These are phyloP conservation scores for Rhizopogon vulgaris DNA, from an alignment of 768 basidiomycete genomes.

Conservation along the genomic window DNA sequence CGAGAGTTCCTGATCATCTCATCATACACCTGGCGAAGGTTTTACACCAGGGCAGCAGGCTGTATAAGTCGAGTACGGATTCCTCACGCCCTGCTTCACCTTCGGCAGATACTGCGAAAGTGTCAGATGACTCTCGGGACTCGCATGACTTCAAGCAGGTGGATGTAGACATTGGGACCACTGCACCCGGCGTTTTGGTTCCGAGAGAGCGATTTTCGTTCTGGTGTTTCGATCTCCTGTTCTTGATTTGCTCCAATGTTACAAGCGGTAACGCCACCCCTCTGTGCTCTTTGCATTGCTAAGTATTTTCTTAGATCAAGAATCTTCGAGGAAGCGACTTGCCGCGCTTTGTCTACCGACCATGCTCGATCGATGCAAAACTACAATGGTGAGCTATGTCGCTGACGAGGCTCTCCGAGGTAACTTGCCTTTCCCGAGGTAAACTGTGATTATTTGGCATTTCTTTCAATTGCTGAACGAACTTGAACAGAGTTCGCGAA, in stretches of 20 bases:
- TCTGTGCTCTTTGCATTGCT: not conserved
- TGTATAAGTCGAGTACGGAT: constrained; percentile 36
- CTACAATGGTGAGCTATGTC: constrained; percentile 63
- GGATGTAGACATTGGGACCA: constrained; percentile 49
- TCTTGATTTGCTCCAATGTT: constrained; percentile 67
- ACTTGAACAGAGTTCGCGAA: constrained; percentile 59
- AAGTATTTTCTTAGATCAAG: constrained; percentile 41
- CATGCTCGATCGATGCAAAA: constrained; percentile 70
- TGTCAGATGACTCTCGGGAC: constrained; percentile 12
- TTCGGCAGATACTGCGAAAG: constrained; percentile 1
- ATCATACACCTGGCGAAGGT: constrained; percentile 63
- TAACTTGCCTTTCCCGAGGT: constrained; percentile 84
- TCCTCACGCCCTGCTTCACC: constrained; percentile 9
- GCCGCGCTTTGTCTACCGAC: constrained; percentile 69
- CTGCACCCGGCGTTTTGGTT: constrained; percentile 46
- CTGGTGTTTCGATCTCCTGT: constrained; percentile 88
- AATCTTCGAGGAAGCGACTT: constrained; percentile 54
- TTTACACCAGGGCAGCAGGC: constrained; percentile 63
- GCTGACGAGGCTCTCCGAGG: constrained; percentile 86
- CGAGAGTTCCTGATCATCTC: constrained; percentile 64
- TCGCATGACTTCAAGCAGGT: constrained; percentile 29
- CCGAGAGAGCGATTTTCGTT: constrained; percentile 85
- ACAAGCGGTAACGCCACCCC: constrained; percentile 43
- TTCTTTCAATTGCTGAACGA: not conserved
- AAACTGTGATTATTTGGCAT: not conserved